Evolutionary conservation across 2,329 filamentous ascomycete species (phyloP).

Genomic region (Ceratocystis harringtonii): DNA sequence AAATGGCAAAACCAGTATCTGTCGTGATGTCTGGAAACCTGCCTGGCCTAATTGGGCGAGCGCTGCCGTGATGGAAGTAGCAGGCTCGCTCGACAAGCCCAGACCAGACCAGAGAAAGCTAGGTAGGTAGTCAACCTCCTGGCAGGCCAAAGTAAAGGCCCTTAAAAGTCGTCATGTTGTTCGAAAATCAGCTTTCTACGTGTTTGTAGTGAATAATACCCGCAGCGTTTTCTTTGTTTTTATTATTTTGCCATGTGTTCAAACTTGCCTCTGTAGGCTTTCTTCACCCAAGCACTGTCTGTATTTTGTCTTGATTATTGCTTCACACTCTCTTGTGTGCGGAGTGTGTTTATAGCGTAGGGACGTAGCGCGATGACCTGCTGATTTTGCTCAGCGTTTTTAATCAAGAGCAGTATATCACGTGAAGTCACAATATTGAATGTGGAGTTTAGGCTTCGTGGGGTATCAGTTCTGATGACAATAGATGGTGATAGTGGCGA

Average conservation of each 20-base stretch:
- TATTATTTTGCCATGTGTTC: not conserved
- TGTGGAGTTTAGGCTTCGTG: not conserved
- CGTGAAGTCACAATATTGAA: too few relatives aligned
- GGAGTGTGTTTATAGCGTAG: too few relatives aligned
- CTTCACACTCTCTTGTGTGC: too few relatives aligned
- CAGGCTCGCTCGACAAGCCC: too few relatives aligned
- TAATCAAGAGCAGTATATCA: too few relatives aligned
- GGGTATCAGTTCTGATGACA: not conserved
- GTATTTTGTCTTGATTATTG: not conserved
- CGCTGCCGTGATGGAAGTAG: too few relatives aligned
- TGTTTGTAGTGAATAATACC: constrained; percentile 1
- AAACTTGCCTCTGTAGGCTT: too few relatives aligned
- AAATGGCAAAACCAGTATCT: constrained; percentile 68
- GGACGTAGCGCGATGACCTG: too few relatives aligned
- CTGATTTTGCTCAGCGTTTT: too few relatives aligned
- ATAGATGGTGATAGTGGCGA: not conserved
- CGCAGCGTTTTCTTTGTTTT: constrained; percentile 10
- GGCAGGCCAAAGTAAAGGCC: not conserved
- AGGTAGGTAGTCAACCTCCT: not conserved
- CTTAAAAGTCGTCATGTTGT: not conserved
- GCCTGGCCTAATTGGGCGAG: too few relatives aligned
- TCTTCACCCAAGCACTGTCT: not conserved
- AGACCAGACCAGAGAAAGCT: too few relatives aligned
- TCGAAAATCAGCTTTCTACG: not conserved
- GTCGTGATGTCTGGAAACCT: constrained; percentile 19